A percentile compares a stretch with the other conserved stretches of the same genome.
These are phyloP conservation scores for Brassica carinata DNA, from an alignment of 345 rosid species.

Conservation along the genomic window DNA sequence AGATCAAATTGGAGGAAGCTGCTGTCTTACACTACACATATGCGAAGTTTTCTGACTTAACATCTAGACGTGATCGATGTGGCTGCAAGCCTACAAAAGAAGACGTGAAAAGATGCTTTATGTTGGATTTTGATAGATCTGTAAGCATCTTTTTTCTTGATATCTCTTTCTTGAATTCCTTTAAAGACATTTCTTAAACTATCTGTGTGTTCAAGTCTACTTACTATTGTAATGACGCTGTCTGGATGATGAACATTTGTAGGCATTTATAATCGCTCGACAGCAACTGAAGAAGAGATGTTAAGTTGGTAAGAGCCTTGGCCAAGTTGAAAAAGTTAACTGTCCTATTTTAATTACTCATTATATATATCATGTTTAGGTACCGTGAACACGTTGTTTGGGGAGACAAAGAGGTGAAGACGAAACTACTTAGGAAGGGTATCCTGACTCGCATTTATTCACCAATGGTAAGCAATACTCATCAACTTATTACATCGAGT, in stretches of 20 bases:
- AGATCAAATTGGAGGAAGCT: conserved; percentile 91
- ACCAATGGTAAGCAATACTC: conserved; percentile 69
- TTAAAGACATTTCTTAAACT: background rate
- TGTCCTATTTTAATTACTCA: too few species aligned
- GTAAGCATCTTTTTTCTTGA: conserved; percentile 50
- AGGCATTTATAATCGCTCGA: conserved; percentile 99
- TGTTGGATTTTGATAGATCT: conserved; percentile 94
- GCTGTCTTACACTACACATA: conserved; percentile 95
- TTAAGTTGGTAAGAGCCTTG: conserved; percentile 64
- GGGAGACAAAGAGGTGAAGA: conserved; percentile 75
- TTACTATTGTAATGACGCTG: background rate
- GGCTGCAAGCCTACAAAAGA: conserved; percentile 99
- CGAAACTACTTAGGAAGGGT: conserved; percentile 81
- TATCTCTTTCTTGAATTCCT: background rate
- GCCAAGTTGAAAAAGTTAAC: background rate
- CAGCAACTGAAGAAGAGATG: conserved; percentile 93
- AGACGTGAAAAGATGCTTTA: conserved; percentile 96
- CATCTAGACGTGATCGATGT: conserved; percentile 90
- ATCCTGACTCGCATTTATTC: conserved; percentile 81
- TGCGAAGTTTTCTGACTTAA: conserved; percentile 88
- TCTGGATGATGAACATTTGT: conserved; percentile 35
- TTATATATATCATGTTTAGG: conserved; percentile 44
- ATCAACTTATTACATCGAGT: background rate
- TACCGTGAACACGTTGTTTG: conserved; percentile 86
- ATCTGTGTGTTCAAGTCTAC: background rate